Base-by-base conservation (phyloP, 441 rosid species). In the Capsella rubella region DNA sequence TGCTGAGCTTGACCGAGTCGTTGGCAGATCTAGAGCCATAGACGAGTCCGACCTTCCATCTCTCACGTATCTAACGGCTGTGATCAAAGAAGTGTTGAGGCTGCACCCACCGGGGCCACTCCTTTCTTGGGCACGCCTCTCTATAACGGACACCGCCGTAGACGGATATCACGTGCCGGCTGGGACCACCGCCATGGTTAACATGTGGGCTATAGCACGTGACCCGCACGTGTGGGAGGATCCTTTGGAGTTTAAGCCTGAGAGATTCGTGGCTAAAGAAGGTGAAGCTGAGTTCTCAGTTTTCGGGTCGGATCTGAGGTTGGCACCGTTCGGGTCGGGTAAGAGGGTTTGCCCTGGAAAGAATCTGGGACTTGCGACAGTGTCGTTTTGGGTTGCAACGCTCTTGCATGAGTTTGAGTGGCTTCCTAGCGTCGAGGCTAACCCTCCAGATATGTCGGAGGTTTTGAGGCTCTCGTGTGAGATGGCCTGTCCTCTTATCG, bases 151-250 rank as follows among this genome's bases (percentile, higher is more conserved):
- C 71, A 82, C 93, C 51, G 75, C 71, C 32, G 75, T 85, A 21
- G 89, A 83, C 49, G 90, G 93, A 39, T 78, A 84, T 78, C 86
- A 84, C 82, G 86, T 88, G 78, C 89, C 90, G 0, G 67, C 70
- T 21, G 89, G 93, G 28, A 86, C 93, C 73, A 88, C 86, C 1
- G 90, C 90, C 27, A 87, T 87, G 87, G 93, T 88, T 69, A 88
- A 88, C 79, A 88, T 88, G 93, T 88, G 92, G 92, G 89, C 92
- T 75, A 88, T 88, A 67, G 77, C 82, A 14, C 78, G 90, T 84
- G 92, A 88, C 74, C 87, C 87, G 1, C 25, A 77, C 8, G 84
- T 80, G 71, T 88, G 93, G 90, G 77, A 69, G 37, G 64, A 83
- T 78, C 90, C 92, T 16, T 64, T 79, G 10, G 83, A 73, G 70